Percentiles rank a stretch among this genome's conserved stretches.
phyloP scores from a whole-genome alignment of 768 basidiomycete genomes.

The Hygrophoropsis aurantiaca region DNA sequence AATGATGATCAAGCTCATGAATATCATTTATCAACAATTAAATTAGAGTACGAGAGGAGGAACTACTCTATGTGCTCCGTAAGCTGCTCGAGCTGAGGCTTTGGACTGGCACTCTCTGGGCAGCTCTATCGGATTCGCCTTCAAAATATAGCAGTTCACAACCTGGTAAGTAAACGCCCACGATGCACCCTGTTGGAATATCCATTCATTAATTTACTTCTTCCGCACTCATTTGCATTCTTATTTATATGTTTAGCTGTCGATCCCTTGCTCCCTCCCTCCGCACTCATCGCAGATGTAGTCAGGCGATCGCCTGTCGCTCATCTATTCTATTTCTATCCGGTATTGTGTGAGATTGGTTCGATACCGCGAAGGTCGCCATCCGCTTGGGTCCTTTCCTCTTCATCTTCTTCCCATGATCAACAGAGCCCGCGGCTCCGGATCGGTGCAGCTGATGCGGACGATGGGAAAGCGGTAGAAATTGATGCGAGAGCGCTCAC shows the following conservation, averaged over 20 bases:
- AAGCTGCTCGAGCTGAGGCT: slow-evolving; percentile 74
- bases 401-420: slow-evolving; percentile 1
- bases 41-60: slow-evolving; percentile 82
- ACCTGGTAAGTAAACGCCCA: slow-evolving; percentile 52
- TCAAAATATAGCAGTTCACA: slow-evolving; percentile 51
- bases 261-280: slow-evolving; percentile 47
- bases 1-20: background rate
- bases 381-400: slow-evolving; percentile 55
- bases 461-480: slow-evolving; percentile 35
- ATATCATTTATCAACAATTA: background rate
- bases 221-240: slow-evolving; percentile 1
- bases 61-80: slow-evolving; percentile 79
- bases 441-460: slow-evolving; percentile 18
- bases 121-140: slow-evolving; percentile 67
- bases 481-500: slow-evolving; percentile 68
- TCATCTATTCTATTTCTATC: slow-evolving; percentile 88
- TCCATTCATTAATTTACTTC: background rate
- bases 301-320: slow-evolving; percentile 74
- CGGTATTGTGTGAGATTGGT: slow-evolving; percentile 74
- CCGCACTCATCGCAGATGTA: slow-evolving; percentile 64
- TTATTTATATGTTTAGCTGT: too few relatives aligned
- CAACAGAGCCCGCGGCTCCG: slow-evolving; percentile 13
- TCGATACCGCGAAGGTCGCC: slow-evolving; percentile 71
- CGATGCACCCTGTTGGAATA: background rate
- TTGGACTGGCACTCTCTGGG: slow-evolving; percentile 77